Evolutionary conservation across 306 rosid species (phyloP).

Genomic region (Pterocarpus santalinus): DNA sequence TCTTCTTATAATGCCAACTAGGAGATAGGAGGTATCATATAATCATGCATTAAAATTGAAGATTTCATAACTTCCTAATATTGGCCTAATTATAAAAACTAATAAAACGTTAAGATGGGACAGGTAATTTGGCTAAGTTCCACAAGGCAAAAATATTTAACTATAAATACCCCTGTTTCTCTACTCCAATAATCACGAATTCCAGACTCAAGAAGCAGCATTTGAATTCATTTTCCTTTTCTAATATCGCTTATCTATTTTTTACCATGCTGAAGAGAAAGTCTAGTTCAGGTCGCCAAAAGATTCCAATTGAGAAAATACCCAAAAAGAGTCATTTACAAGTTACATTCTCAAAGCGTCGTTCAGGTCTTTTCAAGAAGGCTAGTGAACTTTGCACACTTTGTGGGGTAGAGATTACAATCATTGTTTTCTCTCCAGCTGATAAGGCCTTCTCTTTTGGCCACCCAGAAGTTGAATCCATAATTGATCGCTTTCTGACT

Average conservation of each 20-base stretch:
- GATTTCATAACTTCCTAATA: conserved; percentile 32
- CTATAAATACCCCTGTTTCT: conserved; percentile 34
- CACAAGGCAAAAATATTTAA: not conserved
- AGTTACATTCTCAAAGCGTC: conserved; percentile 78
- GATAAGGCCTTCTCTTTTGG: conserved; percentile 77
- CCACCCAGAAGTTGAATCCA: conserved; percentile 67
- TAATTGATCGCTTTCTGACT: conserved; percentile 51
- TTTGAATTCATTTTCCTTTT: not conserved
- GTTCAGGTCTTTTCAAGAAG: conserved; percentile 76
- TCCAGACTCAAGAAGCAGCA: not conserved
- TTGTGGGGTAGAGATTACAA: conserved; percentile 69
- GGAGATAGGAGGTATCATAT: conserved; percentile 5
- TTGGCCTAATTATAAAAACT: not conserved
- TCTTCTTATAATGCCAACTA: conserved; percentile 41
- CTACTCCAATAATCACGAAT: not conserved
- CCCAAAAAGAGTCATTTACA: conserved; percentile 64
- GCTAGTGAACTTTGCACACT: conserved; percentile 81
- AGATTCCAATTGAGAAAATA: conserved; percentile 68
- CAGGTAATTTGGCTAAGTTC: not conserved
- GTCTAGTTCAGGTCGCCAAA: conserved; percentile 63
- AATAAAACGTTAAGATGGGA: conserved; percentile 1
- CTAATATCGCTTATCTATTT: too few species aligned
- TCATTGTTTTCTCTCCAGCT: conserved; percentile 73
- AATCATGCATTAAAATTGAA: conserved; percentile 18
- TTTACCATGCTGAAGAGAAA: conserved; percentile 55